A percentile compares a stretch with the other conserved stretches of the same genome.
These are phyloP conservation scores for Leccinellum luteum DNA, from an alignment of 768 basidiomycete species.

Conservation along the genomic window DNA sequence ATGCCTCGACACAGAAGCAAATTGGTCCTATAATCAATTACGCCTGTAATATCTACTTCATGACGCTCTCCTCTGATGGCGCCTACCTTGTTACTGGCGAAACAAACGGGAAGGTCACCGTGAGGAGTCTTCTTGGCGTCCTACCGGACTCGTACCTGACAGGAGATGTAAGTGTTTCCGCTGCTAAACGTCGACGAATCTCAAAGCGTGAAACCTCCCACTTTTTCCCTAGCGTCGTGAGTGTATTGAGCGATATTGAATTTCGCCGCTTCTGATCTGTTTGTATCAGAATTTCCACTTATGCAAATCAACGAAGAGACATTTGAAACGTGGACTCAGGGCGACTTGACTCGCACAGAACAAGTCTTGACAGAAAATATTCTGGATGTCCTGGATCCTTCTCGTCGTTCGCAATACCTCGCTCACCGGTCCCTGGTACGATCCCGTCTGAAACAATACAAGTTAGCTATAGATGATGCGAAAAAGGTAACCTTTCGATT, in stretches of 20 bases:
- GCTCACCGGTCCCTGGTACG: too few species aligned
- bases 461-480: too few species aligned
- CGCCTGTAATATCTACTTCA: background rate
- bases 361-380: too few species aligned
- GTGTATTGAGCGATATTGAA: background rate
- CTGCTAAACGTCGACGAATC: background rate
- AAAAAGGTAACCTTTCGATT: too few species aligned
- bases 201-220: background rate
- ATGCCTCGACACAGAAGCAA: background rate
- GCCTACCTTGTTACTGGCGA: background rate
- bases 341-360: too few species aligned
- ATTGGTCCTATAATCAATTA: background rate
- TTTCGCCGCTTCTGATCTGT: background rate
- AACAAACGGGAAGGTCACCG: background rate
- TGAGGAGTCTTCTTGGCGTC: background rate
- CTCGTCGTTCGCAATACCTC: too few species aligned
- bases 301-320: background rate
- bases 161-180: background rate
- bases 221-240: background rate
- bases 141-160: background rate
- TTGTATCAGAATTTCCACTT: background rate
- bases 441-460: too few species aligned
- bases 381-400: too few species aligned
- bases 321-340: too few species aligned
- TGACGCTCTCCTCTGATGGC: background rate